Evolutionary conservation across 176 grass and related monocot genomes (phyloP).

Genomic region (Oryza coarctata): DNA sequence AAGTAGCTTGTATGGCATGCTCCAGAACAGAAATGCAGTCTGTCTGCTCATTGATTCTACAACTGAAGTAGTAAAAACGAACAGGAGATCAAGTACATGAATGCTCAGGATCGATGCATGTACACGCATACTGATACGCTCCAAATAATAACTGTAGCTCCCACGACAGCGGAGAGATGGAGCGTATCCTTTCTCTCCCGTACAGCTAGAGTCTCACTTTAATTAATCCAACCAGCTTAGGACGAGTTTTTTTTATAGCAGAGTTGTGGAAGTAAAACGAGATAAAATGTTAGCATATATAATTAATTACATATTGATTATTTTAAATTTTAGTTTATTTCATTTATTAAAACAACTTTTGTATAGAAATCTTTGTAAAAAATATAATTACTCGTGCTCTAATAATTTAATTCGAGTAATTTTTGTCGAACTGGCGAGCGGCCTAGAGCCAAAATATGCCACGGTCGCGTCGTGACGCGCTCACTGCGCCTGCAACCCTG

Average conservation of each 20-base stretch:
- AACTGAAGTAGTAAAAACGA: not conserved
- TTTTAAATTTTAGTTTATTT: too few relatives aligned
- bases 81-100: not conserved
- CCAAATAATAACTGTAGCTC: not conserved
- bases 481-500: not conserved
- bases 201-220: not conserved
- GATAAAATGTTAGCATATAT: too few relatives aligned
- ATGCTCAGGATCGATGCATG: not conserved
- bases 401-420: too few relatives aligned
- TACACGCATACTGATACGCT: not conserved
- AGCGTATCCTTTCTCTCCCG: not conserved
- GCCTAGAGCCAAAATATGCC: slow-evolving; percentile 2
- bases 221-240: not conserved
- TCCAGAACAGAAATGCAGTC: not conserved
- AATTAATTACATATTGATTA: too few relatives aligned
- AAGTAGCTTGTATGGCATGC: not conserved
- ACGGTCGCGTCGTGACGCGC: not conserved
- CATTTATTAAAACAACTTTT: too few relatives aligned
- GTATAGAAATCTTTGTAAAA: too few relatives aligned
- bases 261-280: too few relatives aligned
- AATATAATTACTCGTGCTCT: too few relatives aligned
- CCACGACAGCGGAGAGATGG: not conserved
- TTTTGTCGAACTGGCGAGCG: too few relatives aligned
- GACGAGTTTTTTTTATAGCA: too few relatives aligned
- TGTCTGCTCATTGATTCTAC: not conserved